Evolutionary conservation across 768 basidiomycete species (phyloP), one percentile per base, ranked within the genome.

Genomic region (Phanerochaete carnosa): DNA sequence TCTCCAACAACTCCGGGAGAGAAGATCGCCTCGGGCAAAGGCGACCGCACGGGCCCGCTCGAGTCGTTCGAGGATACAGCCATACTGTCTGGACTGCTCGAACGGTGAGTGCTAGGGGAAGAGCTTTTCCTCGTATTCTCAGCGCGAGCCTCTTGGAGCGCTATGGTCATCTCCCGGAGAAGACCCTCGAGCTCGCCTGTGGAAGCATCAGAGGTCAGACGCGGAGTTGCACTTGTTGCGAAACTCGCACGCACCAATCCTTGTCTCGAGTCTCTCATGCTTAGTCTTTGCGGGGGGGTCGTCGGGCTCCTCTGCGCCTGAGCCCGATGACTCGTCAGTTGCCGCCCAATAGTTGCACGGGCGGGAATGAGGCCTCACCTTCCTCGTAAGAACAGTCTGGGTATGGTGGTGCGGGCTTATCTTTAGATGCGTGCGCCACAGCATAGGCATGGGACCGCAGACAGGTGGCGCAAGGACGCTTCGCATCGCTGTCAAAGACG

Each of bases 121-220:
- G 53, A 6, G n/a, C 22, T 7, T 29, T 28, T 15, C 23, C 26
- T 26, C 25, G 33, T 4, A 25, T 39, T 43, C 19, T n/a, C 30
- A 9, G 25, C 7, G 15, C 32, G 51, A 5, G 59, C 37, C 19
- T 47, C 57, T 25, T 64, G 50, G 16, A 62, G 49, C 1, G 43
- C 62, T 8, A 59, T 25, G 19, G 86, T 80, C 65, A 84, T 87
- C 65, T 88, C 85, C 25, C 76, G 79, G 57, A 90, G 73, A n/a
- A 88, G 71, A 7, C 79, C 72, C 69, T 92, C 89, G 9, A 92
- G 77, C 66, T 92, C 89, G 68, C 78, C 89, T 90, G 52, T n/a
- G 55, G n/a, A 6, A 2, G 32, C 35, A 16, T 53, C 11, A 35
- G n/a, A 28, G 29, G 16, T n/a, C n/a, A n/a, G 6, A 26, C 47